Evolutionary conservation across 345 rosid species (phyloP), one percentile per base, ranked within the genome.

Genomic region (Mercurialis annua): DNA sequence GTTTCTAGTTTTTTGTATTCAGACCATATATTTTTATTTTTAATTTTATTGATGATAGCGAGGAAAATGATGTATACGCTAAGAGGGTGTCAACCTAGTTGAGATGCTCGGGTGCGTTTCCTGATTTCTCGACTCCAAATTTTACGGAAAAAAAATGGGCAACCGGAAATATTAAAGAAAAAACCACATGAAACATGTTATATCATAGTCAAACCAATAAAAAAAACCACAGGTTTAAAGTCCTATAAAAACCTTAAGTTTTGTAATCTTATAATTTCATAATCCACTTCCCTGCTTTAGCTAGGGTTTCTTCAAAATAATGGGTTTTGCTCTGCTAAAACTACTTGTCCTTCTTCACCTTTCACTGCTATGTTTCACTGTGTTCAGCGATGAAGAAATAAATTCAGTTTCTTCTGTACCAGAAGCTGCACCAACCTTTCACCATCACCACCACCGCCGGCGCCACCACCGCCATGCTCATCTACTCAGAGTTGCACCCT

Each of bases 321-420:
- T 83, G 84, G 83, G 70, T 23, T 65, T 75, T 24, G 56, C 61
- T 5, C 21, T 73, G 15, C 72, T 78, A 27, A 80, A 82, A 76
- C 67, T 79, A 58, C 26, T 70, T 17, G 44, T 78, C 38, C 72
- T 78, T 1, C 3, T 68, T 12, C 75, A 62, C 5, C 66, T 82
- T 18, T 74, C 77, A 23, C 63, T 84, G 15, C 31, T 76, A 30
- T 71, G 73, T 82, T 78, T 75, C 78, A 59, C 83, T 38, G 83
- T 59, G 16, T 74, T 59, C 49, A 65, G 80, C 23, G 75, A 80
- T 43, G 77, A 52, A 18, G 24, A 59, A 48, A 30, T 62, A 10
- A 67, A 47, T 3, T 77, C 81, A 18, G 53, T 24, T 34, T 15
- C 72, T 0, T 65, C 73, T 46, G 5, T 10, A 30, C 78, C 84